phyloP scores from a whole-genome alignment of 768 basidiomycete species.

The Podaxis carcinomalis region DNA sequence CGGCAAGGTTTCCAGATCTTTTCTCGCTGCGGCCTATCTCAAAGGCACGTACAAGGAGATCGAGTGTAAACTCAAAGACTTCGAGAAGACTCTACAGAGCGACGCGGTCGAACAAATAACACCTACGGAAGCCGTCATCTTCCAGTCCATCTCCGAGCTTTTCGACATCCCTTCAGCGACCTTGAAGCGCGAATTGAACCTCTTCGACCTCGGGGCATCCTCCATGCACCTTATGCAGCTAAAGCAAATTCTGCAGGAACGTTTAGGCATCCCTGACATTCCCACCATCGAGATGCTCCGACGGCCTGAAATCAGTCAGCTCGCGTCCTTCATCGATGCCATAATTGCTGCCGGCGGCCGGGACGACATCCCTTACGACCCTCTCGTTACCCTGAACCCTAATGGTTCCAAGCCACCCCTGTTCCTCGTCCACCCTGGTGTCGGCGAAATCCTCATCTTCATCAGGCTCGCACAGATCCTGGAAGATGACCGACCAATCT shows the following conservation, averaged over 20 bases:
- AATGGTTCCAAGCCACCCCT: conserved; percentile 5
- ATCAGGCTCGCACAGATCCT: conserved; percentile 1
- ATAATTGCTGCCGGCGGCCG: neutral
- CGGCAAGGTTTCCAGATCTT: conserved; percentile 7
- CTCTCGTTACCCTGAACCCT: conserved; percentile 4
- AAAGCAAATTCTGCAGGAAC: conserved; percentile 5
- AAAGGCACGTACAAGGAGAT: conserved; percentile 1
- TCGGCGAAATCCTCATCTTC: conserved; percentile 8
- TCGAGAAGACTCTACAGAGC: neutral
- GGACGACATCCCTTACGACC: neutral
- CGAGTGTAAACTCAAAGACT: neutral
- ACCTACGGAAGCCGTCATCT: neutral
- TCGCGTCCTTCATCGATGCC: neutral
- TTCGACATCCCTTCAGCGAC: neutral
- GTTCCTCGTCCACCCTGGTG: conserved; percentile 7
- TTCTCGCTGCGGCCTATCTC: conserved; percentile 3
- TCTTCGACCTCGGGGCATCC: conserved; percentile 8
- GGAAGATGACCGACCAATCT: conserved; percentile 2
- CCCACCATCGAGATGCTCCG: conserved; percentile 9
- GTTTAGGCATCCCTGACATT: conserved; percentile 1
- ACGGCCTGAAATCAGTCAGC: neutral
- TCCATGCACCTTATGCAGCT: conserved; percentile 8
- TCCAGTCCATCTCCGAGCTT: conserved; percentile 1
- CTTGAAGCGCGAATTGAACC: neutral
- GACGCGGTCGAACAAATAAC: neutral